Percentiles rank a stretch among this genome's conserved stretches.
Conservation (phyloP, 345 rosid genomes). For the Moricandia moricandioides region DNA sequence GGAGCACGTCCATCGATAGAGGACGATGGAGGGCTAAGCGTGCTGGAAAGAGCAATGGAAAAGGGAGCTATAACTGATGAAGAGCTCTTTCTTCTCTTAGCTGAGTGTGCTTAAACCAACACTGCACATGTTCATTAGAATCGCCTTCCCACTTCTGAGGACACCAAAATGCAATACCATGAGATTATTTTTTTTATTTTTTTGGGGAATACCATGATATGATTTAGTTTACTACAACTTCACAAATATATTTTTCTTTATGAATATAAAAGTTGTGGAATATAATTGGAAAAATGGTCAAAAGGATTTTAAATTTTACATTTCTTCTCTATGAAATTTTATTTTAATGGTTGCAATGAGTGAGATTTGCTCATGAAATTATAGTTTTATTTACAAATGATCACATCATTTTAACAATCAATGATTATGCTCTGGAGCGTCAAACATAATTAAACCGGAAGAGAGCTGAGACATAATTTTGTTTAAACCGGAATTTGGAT, state of each 20-base stretch:
- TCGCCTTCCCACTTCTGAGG: neutral
- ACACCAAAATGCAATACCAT: constrained; percentile 5
- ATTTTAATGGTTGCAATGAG: no score
- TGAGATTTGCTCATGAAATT: no score
- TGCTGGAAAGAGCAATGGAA: constrained; percentile 87
- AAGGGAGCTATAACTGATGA: constrained; percentile 91
- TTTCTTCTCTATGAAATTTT: neutral
- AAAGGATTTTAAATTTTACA: neutral
- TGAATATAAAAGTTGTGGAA: neutral
- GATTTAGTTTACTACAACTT: neutral
- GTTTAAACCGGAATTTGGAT: neutral
- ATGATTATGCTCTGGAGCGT: no score
- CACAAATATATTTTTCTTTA: neutral
- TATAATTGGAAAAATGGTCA: neutral
- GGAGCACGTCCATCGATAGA: constrained; percentile 71
- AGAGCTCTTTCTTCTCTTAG: constrained; percentile 68
- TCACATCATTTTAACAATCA: no score
- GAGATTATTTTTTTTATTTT: no score
- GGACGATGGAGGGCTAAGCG: constrained; percentile 71
- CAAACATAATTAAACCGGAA: no score
- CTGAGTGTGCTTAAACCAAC: constrained; percentile 41
- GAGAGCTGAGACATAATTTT: no score
- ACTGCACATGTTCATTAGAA: neutral
- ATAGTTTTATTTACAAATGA: no score
- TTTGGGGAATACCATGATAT: constrained; percentile 4